Conservation (phyloP, 2,329 filamentous ascomycete genomes). For the Paecilomyces formosus region DNA sequence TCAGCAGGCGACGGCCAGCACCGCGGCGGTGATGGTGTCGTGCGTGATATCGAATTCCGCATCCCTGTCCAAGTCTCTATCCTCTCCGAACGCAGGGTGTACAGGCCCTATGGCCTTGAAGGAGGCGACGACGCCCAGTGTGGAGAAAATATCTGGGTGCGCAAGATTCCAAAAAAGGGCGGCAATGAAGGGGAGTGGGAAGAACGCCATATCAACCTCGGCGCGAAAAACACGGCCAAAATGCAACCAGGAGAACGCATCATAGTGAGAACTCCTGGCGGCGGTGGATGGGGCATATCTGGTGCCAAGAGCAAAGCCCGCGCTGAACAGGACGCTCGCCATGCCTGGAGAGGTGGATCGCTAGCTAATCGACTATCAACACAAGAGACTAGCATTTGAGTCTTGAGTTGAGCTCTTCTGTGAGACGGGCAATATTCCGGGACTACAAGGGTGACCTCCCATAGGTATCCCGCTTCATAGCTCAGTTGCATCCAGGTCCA, state of each 20-base stretch:
- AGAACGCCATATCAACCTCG: slow-evolving; percentile 18
- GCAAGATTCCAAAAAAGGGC: slow-evolving; percentile 51
- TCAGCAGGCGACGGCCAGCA: slow-evolving; percentile 61
- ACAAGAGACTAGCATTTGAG: slow-evolving; percentile 43
- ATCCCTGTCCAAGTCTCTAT: slow-evolving; percentile 71
- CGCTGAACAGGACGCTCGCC: slow-evolving; percentile 50
- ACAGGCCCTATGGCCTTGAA: slow-evolving; percentile 68
- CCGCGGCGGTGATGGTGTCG: slow-evolving; percentile 66
- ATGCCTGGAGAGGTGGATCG: slow-evolving; percentile 54
- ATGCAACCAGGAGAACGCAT: slow-evolving; percentile 31
- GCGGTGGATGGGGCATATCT: slow-evolving; percentile 37
- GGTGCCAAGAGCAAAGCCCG: slow-evolving; percentile 44
- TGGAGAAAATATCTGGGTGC: slow-evolving; percentile 78
- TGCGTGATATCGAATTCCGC: slow-evolving; percentile 74
- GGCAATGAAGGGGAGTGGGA: slow-evolving; percentile 7
- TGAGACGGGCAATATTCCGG: not conserved
- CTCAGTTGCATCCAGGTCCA: not conserved
- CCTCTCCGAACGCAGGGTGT: slow-evolving; percentile 64
- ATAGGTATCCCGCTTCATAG: not conserved
- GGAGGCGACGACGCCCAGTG: slow-evolving; percentile 71
- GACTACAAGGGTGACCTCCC: not conserved
- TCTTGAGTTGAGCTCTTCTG: not conserved
- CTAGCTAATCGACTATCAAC: slow-evolving; percentile 41
- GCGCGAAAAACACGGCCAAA: slow-evolving; percentile 22
- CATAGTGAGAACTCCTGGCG: slow-evolving; percentile 30